Percentiles rank a stretch among this genome's conserved stretches.
These are phyloP conservation scores for Nephelium lappaceum DNA, from an alignment of 345 rosid species.

Conservation along the genomic window DNA sequence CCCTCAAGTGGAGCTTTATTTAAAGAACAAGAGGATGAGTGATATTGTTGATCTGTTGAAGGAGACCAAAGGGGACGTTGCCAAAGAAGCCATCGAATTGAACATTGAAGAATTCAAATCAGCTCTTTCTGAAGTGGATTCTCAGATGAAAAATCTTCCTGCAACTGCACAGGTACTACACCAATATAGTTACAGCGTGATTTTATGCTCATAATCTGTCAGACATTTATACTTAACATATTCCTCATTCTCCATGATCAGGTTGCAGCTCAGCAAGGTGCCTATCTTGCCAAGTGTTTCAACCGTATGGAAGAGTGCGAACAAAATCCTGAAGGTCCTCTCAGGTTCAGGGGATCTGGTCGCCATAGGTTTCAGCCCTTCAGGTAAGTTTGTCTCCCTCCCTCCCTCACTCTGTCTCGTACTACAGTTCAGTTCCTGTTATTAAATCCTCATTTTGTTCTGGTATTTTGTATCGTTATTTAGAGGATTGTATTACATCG, in stretches of 20 bases:
- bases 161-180: slow-evolving; percentile 89
- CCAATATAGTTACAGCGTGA: background rate
- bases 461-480: background rate
- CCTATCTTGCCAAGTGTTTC: slow-evolving; percentile 90
- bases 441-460: background rate
- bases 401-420: background rate
- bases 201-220: background rate
- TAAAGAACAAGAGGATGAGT: slow-evolving; percentile 71
- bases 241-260: slow-evolving; percentile 19
- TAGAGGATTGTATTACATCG: background rate
- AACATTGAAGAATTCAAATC: slow-evolving; percentile 79
- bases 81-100: slow-evolving; percentile 67
- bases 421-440: background rate
- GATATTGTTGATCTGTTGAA: slow-evolving; percentile 68
- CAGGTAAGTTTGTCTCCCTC: slow-evolving; percentile 50
- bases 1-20: slow-evolving; percentile 88
- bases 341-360: slow-evolving; percentile 90
- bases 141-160: slow-evolving; percentile 88
- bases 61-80: slow-evolving; percentile 56
- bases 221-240: background rate
- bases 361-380: slow-evolving; percentile 96
- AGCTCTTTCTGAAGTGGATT: slow-evolving; percentile 84
- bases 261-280: slow-evolving; percentile 97
- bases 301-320: slow-evolving; percentile 92
- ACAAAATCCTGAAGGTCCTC: slow-evolving; percentile 88